These are phyloP conservation scores for Saksenaea oblongispora DNA, from an alignment of 371 early-diverging fungal genomes.

Conservation along the genomic window DNA sequence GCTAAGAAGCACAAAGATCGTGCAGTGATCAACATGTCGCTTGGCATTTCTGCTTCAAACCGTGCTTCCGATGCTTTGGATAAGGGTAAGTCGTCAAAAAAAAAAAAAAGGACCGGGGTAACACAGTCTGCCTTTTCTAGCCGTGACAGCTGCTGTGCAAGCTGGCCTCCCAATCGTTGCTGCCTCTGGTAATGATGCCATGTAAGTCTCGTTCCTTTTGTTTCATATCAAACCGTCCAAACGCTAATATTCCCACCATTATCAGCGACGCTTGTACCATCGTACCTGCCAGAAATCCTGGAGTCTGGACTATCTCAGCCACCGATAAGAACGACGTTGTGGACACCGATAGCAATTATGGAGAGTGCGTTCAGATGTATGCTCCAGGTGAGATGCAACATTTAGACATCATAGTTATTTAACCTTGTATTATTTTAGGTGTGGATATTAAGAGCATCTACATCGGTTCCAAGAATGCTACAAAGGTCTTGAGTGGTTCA, in stretches of 20 bases:
- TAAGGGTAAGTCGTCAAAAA: constrained; percentile 4
- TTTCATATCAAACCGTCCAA: not conserved
- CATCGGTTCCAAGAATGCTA: constrained; percentile 31
- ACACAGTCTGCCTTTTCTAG: constrained; percentile 14
- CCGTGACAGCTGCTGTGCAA: constrained; percentile 48
- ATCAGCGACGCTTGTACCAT: constrained; percentile 64
- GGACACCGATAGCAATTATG: constrained; percentile 55
- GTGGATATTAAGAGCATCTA: constrained; percentile 42
- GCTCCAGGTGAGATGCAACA: constrained; percentile 51
- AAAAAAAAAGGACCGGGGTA: not conserved
- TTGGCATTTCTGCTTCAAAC: constrained; percentile 39
- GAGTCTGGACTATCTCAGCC: constrained; percentile 73
- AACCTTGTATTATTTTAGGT: constrained; percentile 10
- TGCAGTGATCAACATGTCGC: constrained; percentile 63
- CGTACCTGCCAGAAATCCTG: constrained; percentile 64
- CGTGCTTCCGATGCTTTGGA: constrained; percentile 21
- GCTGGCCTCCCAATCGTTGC: constrained; percentile 63
- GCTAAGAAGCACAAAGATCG: constrained; percentile 32
- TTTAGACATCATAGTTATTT: not conserved
- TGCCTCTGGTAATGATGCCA: constrained; percentile 75
- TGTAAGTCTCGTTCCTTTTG: not conserved
- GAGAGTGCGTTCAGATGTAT: constrained; percentile 62
- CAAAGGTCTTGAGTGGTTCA: constrained; percentile 70
- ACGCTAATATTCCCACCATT: not conserved
- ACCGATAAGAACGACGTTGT: constrained; percentile 48